Percentiles rank a stretch among this genome's conserved stretches.
phyloP scores from a whole-genome alignment of 257 asterid species.

The Solanum chiquidenum region DNA sequence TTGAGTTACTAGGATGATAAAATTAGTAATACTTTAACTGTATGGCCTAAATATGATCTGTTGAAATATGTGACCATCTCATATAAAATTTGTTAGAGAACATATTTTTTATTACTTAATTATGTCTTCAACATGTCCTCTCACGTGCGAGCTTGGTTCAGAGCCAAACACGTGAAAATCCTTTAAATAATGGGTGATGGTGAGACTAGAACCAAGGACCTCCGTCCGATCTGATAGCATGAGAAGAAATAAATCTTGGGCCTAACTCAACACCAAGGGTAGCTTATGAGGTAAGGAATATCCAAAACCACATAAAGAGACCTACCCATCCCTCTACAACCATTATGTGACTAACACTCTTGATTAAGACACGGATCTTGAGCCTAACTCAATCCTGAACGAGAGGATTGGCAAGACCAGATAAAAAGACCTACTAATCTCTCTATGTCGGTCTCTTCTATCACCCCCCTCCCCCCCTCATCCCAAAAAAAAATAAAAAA shows the following conservation, averaged over 20 bases:
- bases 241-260: background rate
- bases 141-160: background rate
- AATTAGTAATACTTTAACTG: background rate
- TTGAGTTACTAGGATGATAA: background rate
- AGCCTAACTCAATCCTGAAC: background rate
- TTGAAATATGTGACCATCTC: background rate
- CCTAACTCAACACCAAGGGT: background rate
- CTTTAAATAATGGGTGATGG: background rate
- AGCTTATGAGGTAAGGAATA: background rate
- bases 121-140: background rate
- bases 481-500: background rate
- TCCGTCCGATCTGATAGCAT: background rate
- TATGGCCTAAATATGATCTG: background rate
- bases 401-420: background rate
- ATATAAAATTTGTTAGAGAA: background rate
- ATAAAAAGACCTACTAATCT: background rate
- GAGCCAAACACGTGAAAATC: background rate
- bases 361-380: background rate
- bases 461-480: background rate
- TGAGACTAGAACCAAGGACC: background rate
- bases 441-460: background rate
- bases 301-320: background rate
- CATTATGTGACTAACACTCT: background rate
- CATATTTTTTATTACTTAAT: background rate
- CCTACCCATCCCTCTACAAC: background rate